Evolutionary conservation across 192 early-diverging fungal species (phyloP), one percentile per base, ranked within the genome.

Genomic region (Allomyces javanicus): DNA sequence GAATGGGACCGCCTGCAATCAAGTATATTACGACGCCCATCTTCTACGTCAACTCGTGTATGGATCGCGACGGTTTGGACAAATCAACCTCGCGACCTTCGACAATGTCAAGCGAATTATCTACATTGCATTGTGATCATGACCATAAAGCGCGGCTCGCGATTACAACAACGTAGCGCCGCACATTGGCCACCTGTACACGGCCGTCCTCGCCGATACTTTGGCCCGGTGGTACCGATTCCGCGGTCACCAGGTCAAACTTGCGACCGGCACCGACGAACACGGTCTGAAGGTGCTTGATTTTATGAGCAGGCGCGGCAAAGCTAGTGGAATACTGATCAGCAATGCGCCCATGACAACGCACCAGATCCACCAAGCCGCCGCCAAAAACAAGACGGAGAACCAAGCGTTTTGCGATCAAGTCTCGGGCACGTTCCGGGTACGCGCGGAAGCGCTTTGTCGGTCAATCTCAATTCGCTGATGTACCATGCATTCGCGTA

Each of bases 121-220:
- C 63, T 1, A 3, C n/a, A 67, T 24, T 26, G 27, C 19, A 33
- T 3, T 62, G 10, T 10, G 14, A 43, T 24, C 10, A 25, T 10
- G 61, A 9, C 19, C 9, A 22, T 25, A n/a, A 5, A 9, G 6
- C 24, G 25, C 4, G 21, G 55, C 19, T 19, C 23, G 9, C 61
- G 10, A 43, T 24, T 25, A 11, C 45, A 12, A 22, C 9, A 21
- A 61, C 64, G 68, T 79, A 76, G 88, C 78, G 12, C 93, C 93
- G 21, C 95, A 97, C 74, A 89, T 97, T 71, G 95, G 95, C 12
- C 95, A 97, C 67, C 75, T 97, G 66, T 93, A 93, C 72, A 89
- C 93, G 7, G 76, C 87, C 0, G 89, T 96, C 10, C 72, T 97
- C 1, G 85, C 87, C 0, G 95, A 97, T 69, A 83, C 84, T 9